These are phyloP conservation scores for Pulveroboletus frians DNA, from an alignment of 768 basidiomycete species.

Conservation along the genomic window DNA sequence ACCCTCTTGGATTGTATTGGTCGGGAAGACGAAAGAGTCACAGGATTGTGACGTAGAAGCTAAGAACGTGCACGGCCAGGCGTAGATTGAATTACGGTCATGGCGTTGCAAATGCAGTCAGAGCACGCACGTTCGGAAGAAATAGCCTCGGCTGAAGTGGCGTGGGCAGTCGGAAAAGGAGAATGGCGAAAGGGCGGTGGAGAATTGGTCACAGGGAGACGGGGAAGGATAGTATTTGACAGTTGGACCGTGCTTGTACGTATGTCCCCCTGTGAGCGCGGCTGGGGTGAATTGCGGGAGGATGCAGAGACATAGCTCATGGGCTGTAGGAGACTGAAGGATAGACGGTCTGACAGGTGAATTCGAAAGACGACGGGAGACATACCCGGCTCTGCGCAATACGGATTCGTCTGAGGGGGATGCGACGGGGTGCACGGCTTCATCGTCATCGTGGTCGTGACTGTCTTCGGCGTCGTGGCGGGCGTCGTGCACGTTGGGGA, in stretches of 20 bases:
- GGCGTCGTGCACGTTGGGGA: neutral
- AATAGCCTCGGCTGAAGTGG: conserved; percentile 16
- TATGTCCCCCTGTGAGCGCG: conserved; percentile 61
- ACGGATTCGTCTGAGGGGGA: conserved; percentile 35
- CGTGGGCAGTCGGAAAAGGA: conserved; percentile 9
- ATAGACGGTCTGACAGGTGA: neutral
- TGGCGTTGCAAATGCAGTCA: conserved; percentile 4
- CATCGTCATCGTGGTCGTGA: conserved; percentile 10
- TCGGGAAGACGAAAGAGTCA: conserved; percentile 40
- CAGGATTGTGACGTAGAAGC: conserved; percentile 22
- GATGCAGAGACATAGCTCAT: conserved; percentile 38
- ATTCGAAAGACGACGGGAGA: conserved; percentile 1
- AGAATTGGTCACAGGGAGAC: neutral
- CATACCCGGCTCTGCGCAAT: conserved; percentile 54
- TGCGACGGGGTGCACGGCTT: conserved; percentile 9
- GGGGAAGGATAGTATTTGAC: conserved; percentile 42
- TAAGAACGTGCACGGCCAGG: conserved; percentile 21
- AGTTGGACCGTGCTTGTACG: conserved; percentile 63
- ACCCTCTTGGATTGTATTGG: conserved; percentile 19
- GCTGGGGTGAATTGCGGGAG: conserved; percentile 16
- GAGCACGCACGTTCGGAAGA: conserved; percentile 23
- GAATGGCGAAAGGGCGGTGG: conserved; percentile 1
- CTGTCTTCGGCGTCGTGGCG: neutral
- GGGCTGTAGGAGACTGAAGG: conserved; percentile 52
- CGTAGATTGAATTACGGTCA: conserved; percentile 7